Base-by-base conservation (phyloP, 495 filamentous ascomycete species). In the Thermothielavioides terrestris region DNA sequence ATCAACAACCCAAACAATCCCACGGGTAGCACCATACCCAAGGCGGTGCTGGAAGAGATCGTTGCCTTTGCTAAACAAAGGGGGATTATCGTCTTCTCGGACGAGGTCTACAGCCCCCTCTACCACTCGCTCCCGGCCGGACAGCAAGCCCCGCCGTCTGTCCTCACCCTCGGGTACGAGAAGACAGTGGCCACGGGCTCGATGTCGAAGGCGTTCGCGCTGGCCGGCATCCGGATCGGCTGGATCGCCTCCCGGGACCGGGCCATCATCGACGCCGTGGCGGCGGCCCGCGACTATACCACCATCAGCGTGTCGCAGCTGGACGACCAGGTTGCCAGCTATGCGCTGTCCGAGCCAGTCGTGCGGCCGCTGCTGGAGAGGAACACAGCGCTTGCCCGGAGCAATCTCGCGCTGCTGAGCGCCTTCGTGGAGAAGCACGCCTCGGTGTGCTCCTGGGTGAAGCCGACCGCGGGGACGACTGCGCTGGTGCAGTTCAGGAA, bases 21-120 rank as follows among this genome's bases (percentile, higher is more conserved):
- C 3, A 91, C 85, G 0, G 88, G 89, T 15, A 78, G 83, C 20
- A 79, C 85, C 22, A 81, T 85, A 35, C 78, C 83, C 0, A 77
- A 70, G 46, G 55, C 74, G 0, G 74, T 77, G 6, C 71, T 94
- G 2, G 56, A 79, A 17, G 54, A 75, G 12, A 75, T 94, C 35
- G 72, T 89, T 26, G 69, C 79, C 3, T 65, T 92, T 43, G 87
- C 88, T 5, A 65, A 68, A 21, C 62, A 71, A 30, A 70, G 76
- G 27, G 74, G 79, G 39, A 85, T 92, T 48, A 81, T 73, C 23
- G 68, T 95, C 18, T 71, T 89, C 42, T 77, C 80, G 4, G 89
- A 94, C 56, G 89, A 95, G 66, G 89, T 94, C 7, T 95, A 94
- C 62, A 78, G 86, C 5, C 89, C 89, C 0, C 71, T 94, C n/a